These are phyloP conservation scores for Pachyrhizus erosus DNA, from an alignment of 306 rosid species.

Conservation along the genomic window DNA sequence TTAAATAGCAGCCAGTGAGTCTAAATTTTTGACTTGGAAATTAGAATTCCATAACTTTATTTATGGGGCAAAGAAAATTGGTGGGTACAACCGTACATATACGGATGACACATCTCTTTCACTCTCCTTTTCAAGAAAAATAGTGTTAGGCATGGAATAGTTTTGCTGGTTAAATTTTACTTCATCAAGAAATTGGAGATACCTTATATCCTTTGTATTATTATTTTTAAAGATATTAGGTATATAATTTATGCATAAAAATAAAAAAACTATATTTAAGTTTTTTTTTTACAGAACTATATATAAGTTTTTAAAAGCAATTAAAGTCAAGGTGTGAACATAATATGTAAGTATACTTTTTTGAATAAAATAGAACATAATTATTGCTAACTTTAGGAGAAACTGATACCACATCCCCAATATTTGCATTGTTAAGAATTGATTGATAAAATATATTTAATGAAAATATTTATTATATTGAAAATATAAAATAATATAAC, in stretches of 20 bases:
- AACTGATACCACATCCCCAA: too few species aligned
- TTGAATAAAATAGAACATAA: too few species aligned
- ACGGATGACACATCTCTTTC: not conserved
- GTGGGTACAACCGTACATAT: slow-evolving; percentile 26
- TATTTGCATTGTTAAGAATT: not conserved
- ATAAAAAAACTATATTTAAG: too few species aligned
- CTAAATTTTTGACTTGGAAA: slow-evolving; percentile 33
- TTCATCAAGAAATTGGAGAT: not conserved
- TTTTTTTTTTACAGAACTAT: too few species aligned
- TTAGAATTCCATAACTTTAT: not conserved
- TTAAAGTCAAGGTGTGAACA: not conserved
- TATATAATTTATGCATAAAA: too few species aligned
- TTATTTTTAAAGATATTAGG: not conserved
- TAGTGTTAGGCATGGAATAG: not conserved
- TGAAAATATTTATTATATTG: not conserved
- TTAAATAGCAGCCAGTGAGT: not conserved
- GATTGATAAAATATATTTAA: not conserved
- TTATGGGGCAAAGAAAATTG: slow-evolving; percentile 14
- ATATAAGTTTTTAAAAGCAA: not conserved
- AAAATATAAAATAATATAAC: not conserved
- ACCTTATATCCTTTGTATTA: not conserved
- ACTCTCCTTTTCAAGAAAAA: not conserved
- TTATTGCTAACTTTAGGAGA: not conserved
- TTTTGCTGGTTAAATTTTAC: not conserved
- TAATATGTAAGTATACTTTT: too few species aligned